These are phyloP conservation scores for Cornus suecica DNA, from an alignment of 148 eudicot genomes.

Conservation along the genomic window DNA sequence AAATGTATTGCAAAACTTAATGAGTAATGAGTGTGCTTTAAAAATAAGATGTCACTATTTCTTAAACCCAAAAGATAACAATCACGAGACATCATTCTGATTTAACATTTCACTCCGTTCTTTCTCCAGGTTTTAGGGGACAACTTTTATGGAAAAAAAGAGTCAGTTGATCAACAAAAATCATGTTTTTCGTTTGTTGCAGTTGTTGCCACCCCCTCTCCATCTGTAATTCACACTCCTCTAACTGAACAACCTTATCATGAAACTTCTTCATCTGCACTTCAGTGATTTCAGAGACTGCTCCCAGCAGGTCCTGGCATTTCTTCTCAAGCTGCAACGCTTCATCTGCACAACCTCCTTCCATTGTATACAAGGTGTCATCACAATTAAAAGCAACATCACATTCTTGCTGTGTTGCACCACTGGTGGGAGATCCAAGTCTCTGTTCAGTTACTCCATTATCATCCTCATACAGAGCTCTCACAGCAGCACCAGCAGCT, in stretches of 20 bases:
- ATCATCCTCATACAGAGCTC: constrained; percentile 45
- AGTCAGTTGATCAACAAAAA: constrained; percentile 71
- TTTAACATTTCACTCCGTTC: constrained; percentile 28
- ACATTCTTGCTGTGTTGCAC: constrained; percentile 41
- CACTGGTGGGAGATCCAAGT: constrained; percentile 22
- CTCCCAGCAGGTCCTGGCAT: constrained; percentile 58
- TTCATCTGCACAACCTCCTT: constrained; percentile 48
- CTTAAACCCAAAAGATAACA: too few species aligned
- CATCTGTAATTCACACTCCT: constrained; percentile 60
- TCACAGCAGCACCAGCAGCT: constrained; percentile 82
- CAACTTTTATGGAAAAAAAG: constrained; percentile 48
- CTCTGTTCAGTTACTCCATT: constrained; percentile 28
- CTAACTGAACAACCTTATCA: constrained; percentile 52
- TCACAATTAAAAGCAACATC: constrained; percentile 35
- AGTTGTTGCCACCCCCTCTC: constrained; percentile 67
- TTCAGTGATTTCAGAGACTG: constrained; percentile 53
- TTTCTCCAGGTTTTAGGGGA: constrained; percentile 36
- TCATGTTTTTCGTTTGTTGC: constrained; percentile 62
- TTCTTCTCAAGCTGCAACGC: constrained; percentile 57
- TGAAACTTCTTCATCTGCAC: constrained; percentile 57
- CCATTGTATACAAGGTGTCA: constrained; percentile 21
- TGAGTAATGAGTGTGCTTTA: too few species aligned
- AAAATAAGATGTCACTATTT: too few species aligned
- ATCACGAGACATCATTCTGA: constrained; percentile 18
- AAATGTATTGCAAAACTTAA: too few species aligned